phyloP scores from a whole-genome alignment of 306 rosid species.

The Datisca glomerata region DNA sequence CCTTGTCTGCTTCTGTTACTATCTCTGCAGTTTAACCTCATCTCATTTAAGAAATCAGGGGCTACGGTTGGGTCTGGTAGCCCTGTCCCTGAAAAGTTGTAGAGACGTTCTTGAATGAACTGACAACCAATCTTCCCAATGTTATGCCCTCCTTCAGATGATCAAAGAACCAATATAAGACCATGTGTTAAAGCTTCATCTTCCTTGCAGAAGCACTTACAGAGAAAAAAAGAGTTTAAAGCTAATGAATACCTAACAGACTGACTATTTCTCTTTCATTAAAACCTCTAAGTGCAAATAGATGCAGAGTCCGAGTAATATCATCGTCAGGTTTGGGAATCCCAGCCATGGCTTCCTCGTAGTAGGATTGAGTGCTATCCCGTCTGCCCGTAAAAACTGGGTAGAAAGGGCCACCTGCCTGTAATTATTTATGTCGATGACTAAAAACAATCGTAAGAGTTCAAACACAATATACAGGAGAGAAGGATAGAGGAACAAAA shows the following conservation, averaged over 20 bases:
- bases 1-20: slow-evolving; percentile 6
- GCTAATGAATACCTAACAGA: slow-evolving; percentile 45
- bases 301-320: slow-evolving; percentile 41
- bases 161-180: slow-evolving; percentile 11
- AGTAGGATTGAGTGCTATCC: slow-evolving; percentile 52
- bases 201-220: background rate
- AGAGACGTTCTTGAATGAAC: slow-evolving; percentile 44
- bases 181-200: no score
- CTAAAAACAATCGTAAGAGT: no score
- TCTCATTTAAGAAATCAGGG: slow-evolving; percentile 32
- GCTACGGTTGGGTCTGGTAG: slow-evolving; percentile 56
- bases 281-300: slow-evolving; percentile 55
- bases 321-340: slow-evolving; percentile 65
- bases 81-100: slow-evolving; percentile 59
- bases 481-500: no score
- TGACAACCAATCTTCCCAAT: slow-evolving; percentile 75
- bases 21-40: slow-evolving; percentile 41
- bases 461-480: no score
- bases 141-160: slow-evolving; percentile 68
- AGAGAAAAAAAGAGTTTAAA: background rate
- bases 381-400: slow-evolving; percentile 64
- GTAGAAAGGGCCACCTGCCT: slow-evolving; percentile 90
- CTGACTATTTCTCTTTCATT: slow-evolving; percentile 75
- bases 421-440: background rate
- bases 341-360: slow-evolving; percentile 35